Base-by-base conservation (phyloP, 768 basidiomycete genomes). In the Mycena rosella region DNA sequence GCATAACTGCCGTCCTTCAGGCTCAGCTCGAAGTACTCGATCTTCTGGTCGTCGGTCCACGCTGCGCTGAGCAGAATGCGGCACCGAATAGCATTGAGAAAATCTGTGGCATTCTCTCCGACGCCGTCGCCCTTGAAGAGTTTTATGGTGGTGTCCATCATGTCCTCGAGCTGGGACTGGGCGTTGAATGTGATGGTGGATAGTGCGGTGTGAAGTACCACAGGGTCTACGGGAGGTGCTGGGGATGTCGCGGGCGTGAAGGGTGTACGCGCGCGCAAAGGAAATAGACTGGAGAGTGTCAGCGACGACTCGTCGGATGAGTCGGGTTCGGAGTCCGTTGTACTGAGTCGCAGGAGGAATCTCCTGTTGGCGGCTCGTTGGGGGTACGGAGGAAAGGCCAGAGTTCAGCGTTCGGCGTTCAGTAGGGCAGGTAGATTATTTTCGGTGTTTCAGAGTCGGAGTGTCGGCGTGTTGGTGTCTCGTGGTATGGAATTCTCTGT, bases 81-180 rank as follows among this genome's bases (percentile, higher is more conserved):
- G 32, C 53, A 20, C 11, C 53, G 53, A 8, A 54, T n/a, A n/a
- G n/a, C n/a, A n/a, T n/a, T n/a, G n/a, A n/a, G n/a, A n/a, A n/a
- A n/a, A n/a, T n/a, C n/a, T 54, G 55, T 56, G 7, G 55, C 52
- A 7, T 54, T 54, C n/a, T 54, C 34, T n/a, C 52, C 34, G n/a
- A 54, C 17, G 15, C 34, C 22, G 18, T 45, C 42, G 8, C 47
- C 54, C 42, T 34, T 65, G 55, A 54, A 54, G n/a, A 36, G 52
- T 8, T 42, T 42, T 38, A 15, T 3, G 1, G 22, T 36, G 32
- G 32, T 5, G 22, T 30, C 32, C 18, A 17, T 7, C 49, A 52
- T 52, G 27, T 47, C 45, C 29, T 54, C 34, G 52, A 10, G 34
- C 1, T 15, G 8, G 20, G 52, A 34, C 22, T 9, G 45, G 0